These are phyloP conservation scores for Mucor ambiguus DNA, from an alignment of 371 early-diverging fungal species.

Conservation along the genomic window DNA sequence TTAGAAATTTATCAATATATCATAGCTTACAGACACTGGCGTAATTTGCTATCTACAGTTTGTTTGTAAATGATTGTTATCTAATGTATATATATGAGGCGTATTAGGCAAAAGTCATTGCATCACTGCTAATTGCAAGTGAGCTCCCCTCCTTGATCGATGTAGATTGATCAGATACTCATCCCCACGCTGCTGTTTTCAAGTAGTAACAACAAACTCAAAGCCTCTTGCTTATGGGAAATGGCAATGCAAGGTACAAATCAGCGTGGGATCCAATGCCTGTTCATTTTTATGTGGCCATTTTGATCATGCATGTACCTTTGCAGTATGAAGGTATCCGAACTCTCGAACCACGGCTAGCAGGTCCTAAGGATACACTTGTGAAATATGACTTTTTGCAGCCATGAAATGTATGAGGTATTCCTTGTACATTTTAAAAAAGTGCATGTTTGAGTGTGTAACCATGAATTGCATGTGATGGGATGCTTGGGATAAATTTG, in stretches of 20 bases:
- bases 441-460: background rate
- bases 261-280: too few species aligned
- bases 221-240: background rate
- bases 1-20: too few species aligned
- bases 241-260: too few species aligned
- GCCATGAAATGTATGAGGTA: background rate
- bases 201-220: background rate
- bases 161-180: background rate
- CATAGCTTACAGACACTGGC: too few species aligned
- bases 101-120: background rate
- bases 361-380: too few species aligned
- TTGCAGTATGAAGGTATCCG: background rate
- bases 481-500: background rate
- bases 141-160: background rate
- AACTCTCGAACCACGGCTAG: background rate
- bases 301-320: too few species aligned
- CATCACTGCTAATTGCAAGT: background rate
- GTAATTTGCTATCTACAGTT: background rate
- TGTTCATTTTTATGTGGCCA: too few species aligned
- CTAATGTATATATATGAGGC: background rate
- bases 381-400: too few species aligned
- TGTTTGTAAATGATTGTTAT: background rate
- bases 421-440: background rate
- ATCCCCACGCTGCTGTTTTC: background rate
- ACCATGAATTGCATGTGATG: background rate